phyloP scores from a whole-genome alignment of 139 green algal species.

The Limnomonas spitsbergensis region DNA sequence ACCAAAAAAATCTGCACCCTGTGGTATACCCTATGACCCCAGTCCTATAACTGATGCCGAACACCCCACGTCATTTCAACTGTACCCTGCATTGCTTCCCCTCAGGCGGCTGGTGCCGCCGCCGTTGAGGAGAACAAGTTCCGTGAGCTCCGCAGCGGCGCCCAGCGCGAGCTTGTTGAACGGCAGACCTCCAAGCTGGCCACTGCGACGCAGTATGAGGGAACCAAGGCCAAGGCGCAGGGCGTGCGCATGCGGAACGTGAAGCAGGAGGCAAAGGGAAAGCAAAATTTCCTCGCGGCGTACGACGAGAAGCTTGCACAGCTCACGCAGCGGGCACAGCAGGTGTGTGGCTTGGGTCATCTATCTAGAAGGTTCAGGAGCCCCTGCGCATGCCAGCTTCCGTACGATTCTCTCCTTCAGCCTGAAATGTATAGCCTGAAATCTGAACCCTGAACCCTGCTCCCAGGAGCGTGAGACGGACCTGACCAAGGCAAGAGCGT shows the following conservation, averaged over 20 bases:
- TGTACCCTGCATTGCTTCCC: too few species aligned
- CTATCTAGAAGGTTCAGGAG: neutral
- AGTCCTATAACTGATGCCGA: too few species aligned
- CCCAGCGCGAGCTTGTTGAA: slow-evolving; percentile 3
- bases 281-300: slow-evolving; percentile 37
- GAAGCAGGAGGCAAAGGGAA: slow-evolving; percentile 43
- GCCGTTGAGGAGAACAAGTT: slow-evolving; percentile 51
- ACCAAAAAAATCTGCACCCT: too few species aligned
- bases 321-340: neutral
- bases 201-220: slow-evolving; percentile 24
- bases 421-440: too few species aligned
- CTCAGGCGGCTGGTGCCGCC: slow-evolving; percentile 1
- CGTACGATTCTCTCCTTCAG: too few species aligned
- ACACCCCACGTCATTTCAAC: too few species aligned
- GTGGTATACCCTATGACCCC: too few species aligned
- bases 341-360: neutral
- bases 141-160: slow-evolving; percentile 19
- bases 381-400: neutral
- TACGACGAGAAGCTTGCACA: slow-evolving; percentile 42
- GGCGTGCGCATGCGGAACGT: slow-evolving; percentile 62
- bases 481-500: neutral
- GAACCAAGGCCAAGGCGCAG: slow-evolving; percentile 50
- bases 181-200: slow-evolving; percentile 28
- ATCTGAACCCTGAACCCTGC: too few species aligned
- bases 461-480: slow-evolving; percentile 2